A percentile compares a stretch with the other conserved stretches of the same genome.
phyloP scores from a whole-genome alignment of 139 green algal genomes.

The Chlorella sp. region DNA sequence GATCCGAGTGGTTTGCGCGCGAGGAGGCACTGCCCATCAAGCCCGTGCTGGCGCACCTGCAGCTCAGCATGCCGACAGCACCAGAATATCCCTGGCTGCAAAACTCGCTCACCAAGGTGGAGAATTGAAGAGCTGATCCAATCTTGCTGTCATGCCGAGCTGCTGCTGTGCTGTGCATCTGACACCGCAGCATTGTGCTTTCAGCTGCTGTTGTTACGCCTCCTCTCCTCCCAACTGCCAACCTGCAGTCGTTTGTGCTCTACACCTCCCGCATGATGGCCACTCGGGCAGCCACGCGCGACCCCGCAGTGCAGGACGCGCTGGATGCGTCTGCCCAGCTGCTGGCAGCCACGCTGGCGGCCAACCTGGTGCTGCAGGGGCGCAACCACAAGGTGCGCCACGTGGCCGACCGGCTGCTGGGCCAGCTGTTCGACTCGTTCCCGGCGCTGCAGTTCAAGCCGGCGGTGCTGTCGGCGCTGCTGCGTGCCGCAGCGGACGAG shows the following conservation, averaged over 20 bases:
- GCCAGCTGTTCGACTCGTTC: neutral
- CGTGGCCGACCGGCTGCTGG: constrained; percentile 32
- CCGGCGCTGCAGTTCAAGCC: constrained; percentile 20
- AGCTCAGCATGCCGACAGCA: constrained; percentile 18
- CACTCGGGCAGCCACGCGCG: neutral
- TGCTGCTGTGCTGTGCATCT: neutral
- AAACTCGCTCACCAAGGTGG: too few relatives aligned
- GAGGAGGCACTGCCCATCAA: constrained; percentile 21
- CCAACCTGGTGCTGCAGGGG: constrained; percentile 31
- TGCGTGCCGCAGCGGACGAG: constrained; percentile 10
- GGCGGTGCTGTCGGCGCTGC: constrained; percentile 29
- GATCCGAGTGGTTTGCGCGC: constrained; percentile 7
- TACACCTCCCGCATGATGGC: constrained; percentile 1
- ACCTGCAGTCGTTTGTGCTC: constrained; percentile 2
- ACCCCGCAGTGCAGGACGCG: neutral
- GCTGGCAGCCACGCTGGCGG: constrained; percentile 28
- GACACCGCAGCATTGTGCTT: neutral
- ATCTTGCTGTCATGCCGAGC: too few relatives aligned
- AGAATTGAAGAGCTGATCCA: too few relatives aligned
- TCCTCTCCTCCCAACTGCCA: neutral
- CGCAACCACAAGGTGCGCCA: constrained; percentile 18
- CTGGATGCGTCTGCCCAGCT: constrained; percentile 16
- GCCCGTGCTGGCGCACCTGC: constrained; percentile 34
- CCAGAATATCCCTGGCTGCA: constrained; percentile 16
- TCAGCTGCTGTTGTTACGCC: neutral